A percentile compares a stretch with the other conserved stretches of the same genome.
Evolutionary conservation across 306 rosid genomes (phyloP).

Genomic region (Senna tora): DNA sequence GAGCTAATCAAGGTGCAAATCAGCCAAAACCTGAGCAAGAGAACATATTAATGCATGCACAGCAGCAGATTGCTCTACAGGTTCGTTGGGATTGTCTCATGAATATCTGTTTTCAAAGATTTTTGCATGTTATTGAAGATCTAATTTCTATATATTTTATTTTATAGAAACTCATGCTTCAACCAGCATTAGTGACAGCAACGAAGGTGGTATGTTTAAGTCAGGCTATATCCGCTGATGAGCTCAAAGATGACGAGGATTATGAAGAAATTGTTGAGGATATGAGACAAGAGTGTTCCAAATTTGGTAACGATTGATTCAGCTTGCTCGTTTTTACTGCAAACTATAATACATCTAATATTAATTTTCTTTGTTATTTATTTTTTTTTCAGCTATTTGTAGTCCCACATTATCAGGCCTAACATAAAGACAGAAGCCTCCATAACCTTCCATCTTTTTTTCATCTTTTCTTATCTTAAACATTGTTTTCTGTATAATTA

Average conservation of each 20-base stretch:
- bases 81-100: constrained; percentile 42
- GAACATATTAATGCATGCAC: constrained; percentile 88
- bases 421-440: constrained; percentile 77
- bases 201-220: constrained; percentile 89
- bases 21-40: constrained; percentile 99
- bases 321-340: constrained; percentile 7
- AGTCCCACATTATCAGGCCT: constrained; percentile 79
- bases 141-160: constrained; percentile 15
- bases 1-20: constrained; percentile 95
- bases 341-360: constrained; percentile 36
- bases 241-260: constrained; percentile 90
- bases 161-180: constrained; percentile 85
- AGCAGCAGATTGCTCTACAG: constrained; percentile 98
- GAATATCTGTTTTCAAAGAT: neutral
- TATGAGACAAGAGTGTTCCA: constrained; percentile 89
- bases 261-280: constrained; percentile 91
- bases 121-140: neutral
- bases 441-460: constrained; percentile 60
- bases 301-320: constrained; percentile 63
- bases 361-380: constrained; percentile 53
- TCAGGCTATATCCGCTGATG: constrained; percentile 80
- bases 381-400: constrained; percentile 83
- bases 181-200: constrained; percentile 73
- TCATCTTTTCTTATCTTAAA: constrained; percentile 23
- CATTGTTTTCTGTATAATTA: constrained; percentile 28